Evolutionary conservation across 228 moss, liverwort and hornwort genomes (phyloP), one percentile per base, ranked within the genome.

Genomic region (Sphagnum fallax): DNA sequence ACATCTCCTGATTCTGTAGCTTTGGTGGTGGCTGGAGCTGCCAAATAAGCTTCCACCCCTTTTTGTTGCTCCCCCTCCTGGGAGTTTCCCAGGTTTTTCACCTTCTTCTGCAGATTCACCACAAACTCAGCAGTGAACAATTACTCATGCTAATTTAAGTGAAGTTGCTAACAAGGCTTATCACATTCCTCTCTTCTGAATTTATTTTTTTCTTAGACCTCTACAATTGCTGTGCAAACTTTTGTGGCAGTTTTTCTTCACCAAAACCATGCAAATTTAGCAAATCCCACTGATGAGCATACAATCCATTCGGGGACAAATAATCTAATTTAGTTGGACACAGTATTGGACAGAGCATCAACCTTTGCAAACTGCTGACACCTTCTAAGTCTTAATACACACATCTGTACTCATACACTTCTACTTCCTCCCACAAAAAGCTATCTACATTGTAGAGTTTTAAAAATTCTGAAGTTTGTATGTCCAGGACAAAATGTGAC

Each of bases 1-100:
- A 63, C 58, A 15, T 73, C 52, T 61, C 49, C 61, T 15, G 16
- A 53, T 5, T 52, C 49, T 16, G 64, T 48, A 50, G 15, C 65
- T 67, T 79, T 86, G 55, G 67, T 72, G 47, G 78, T 71, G 4
- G 80, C 67, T 51, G 85, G 77, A 47, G 80, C 68, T 60, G 82
- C 88, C 69, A 94, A 5, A 58, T 86, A 94, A 49, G 88, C 88
- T 55, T 86, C 84, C 52, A 84, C 78, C 65, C 82, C 84, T 67
- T 76, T 79, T 47, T 77, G 69, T 62, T 75, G 70, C 63, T 58
- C 72, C 32, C 70, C 6, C 47, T 73, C 69, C 61, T 78, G 69
- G 1, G 52, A 61, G 50, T 70, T 50, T 58, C 71, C 77, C 61
- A 83, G 64, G 5, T 61, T 72, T 70, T 90, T 81, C 74, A 92